phyloP scores from a whole-genome alignment of 2,329 filamentous ascomycete species.

The Trichophyton verrucosum region DNA sequence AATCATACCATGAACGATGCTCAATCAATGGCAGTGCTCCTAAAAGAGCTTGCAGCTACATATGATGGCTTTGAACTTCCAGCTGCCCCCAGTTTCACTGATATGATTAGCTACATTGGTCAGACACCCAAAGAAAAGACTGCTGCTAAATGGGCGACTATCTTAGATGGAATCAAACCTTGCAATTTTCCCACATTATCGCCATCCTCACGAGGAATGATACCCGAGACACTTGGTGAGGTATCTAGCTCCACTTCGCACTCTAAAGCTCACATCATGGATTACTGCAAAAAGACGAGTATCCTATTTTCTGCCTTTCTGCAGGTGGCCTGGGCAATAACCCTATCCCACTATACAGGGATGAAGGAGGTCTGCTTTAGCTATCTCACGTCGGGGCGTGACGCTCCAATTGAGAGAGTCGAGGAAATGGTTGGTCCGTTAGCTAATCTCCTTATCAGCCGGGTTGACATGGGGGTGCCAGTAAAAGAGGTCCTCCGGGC shows the following conservation, averaged over 20 bases:
- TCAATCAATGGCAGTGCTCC: not conserved
- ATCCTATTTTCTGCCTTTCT: conserved; percentile 39
- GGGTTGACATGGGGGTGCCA: conserved; percentile 28
- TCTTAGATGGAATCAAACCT: not conserved
- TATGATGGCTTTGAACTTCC: not conserved
- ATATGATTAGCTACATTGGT: not conserved
- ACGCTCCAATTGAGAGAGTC: conserved; percentile 39
- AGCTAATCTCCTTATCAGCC: conserved; percentile 26
- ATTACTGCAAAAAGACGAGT: conserved; percentile 10
- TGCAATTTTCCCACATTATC: not conserved
- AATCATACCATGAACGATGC: not conserved
- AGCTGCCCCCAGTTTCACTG: not conserved
- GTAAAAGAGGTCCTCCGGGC: conserved; percentile 41
- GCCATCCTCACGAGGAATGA: not conserved
- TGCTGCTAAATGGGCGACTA: not conserved
- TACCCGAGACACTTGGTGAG: not conserved
- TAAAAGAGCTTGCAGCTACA: not conserved
- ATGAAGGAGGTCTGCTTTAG: conserved; percentile 41
- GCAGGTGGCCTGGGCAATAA: conserved; percentile 43
- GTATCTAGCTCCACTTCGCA: not conserved
- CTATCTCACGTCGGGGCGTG: conserved; percentile 42
- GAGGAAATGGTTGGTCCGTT: conserved; percentile 37
- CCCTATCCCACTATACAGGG: conserved; percentile 38
- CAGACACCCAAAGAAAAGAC: not conserved
- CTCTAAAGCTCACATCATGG: not conserved